A percentile compares a stretch with the other conserved stretches of the same genome.
phyloP scores from a whole-genome alignment of 352 stramenopile species.

The Pythium volutum region DNA sequence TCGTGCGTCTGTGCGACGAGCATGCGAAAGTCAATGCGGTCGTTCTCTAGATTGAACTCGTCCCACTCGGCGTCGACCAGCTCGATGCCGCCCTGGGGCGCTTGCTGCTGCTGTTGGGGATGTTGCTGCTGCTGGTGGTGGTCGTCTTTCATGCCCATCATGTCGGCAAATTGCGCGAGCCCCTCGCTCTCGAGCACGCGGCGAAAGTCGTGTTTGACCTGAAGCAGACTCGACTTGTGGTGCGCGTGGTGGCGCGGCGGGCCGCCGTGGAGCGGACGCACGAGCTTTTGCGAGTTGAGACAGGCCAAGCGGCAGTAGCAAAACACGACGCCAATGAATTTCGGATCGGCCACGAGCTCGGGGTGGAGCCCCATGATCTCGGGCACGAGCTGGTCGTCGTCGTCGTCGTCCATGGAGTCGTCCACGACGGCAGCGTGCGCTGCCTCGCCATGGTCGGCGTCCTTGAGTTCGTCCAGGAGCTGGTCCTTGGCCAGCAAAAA shows the following conservation, averaged over 20 bases:
- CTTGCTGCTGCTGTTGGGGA: no score
- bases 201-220: constrained; percentile 81
- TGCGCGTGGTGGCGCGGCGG: constrained; percentile 34
- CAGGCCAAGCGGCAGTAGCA: constrained; percentile 80
- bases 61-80: constrained; percentile 79
- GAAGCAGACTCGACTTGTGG: constrained; percentile 69
- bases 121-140: no score
- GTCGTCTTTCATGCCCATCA: constrained; percentile 69
- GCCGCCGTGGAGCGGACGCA: constrained; percentile 41
- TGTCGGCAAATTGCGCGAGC: constrained; percentile 64
- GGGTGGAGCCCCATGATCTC: constrained; percentile 78
- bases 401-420: neutral
- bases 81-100: constrained; percentile 17
- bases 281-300: constrained; percentile 81
- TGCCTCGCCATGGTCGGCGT: constrained; percentile 39
- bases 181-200: constrained; percentile 80
- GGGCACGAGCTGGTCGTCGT: constrained; percentile 42
- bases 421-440: constrained; percentile 12
- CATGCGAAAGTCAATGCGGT: constrained; percentile 85
- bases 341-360: constrained; percentile 67
- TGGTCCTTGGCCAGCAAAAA: constrained; percentile 75
- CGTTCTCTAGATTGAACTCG: constrained; percentile 82
- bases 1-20: constrained; percentile 62
- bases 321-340: constrained; percentile 78
- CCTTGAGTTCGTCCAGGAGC: constrained; percentile 61